Percentiles rank a stretch among this genome's conserved stretches.
These are phyloP conservation scores for Tetrahymena borealis DNA, from an alignment of 73 alveolate genomes.

Conservation along the genomic window DNA sequence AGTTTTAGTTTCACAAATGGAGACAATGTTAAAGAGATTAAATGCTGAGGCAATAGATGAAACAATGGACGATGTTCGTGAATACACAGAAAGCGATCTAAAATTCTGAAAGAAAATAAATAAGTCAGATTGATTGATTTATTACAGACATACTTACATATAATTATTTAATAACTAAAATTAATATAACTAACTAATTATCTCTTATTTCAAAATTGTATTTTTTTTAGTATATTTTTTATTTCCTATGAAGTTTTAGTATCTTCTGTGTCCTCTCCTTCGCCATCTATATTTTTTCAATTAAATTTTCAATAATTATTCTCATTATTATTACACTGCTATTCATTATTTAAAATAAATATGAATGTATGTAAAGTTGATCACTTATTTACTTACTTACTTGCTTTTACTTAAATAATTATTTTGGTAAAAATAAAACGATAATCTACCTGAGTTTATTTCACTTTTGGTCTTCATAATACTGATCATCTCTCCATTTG, in stretches of 20 bases:
- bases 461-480: background rate
- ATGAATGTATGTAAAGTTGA: no score
- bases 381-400: no score
- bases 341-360: no score
- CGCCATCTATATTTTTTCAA: background rate
- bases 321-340: no score
- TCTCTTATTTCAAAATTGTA: background rate
- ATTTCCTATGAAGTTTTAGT: background rate
- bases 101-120: background rate
- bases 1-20: slow-evolving; percentile 1
- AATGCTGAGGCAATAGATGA: slow-evolving; percentile 21
- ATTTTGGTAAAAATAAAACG: background rate
- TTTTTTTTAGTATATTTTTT: background rate
- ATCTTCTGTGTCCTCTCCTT: background rate
- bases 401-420: no score
- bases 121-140: background rate
- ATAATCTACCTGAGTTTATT: background rate
- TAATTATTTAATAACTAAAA: no score
- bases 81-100: background rate
- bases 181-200: no score
- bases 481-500: background rate
- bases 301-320: background rate
- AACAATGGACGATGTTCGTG: background rate
- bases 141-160: no score
- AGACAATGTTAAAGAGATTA: background rate